Evolutionary conservation across 1,284 basidiomycete species (phyloP), one percentile per base, ranked within the genome.

Genomic region (Somion occarium): DNA sequence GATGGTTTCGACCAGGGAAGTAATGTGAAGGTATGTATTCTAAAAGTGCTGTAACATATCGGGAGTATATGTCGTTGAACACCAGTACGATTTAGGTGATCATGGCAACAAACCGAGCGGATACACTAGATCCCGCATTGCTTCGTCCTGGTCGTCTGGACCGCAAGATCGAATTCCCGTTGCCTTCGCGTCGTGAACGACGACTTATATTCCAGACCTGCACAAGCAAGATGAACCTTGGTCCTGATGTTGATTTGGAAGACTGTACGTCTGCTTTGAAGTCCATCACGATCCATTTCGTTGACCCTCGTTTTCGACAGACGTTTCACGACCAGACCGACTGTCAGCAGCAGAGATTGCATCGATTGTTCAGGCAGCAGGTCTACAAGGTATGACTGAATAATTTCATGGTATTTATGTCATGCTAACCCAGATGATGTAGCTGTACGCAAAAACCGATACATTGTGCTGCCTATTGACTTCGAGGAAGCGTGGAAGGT

Each of bases 401-500:
- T n/a, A n/a, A n/a, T n/a, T n/a, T n/a, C n/a, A n/a, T n/a, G n/a
- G n/a, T n/a, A n/a, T n/a, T n/a, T n/a, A n/a, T n/a, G n/a, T n/a
- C n/a, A n/a, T n/a, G n/a, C n/a, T n/a, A n/a, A n/a, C n/a, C n/a
- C n/a, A n/a, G n/a, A n/a, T n/a, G n/a, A n/a, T n/a, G 53, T 60
- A 95, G 93, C 96, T 59, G 96, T 98, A 26, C 85, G 96, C 54
- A 98, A 97, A 76, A 98, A 98, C 70, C 85, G 97, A 63, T 99
- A 99, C 70, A 83, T 99, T 51, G 96, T 99, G 66, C 76, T 99
- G 45, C 96, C 97, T 0, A 83, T 90, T 26, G 97, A 99, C 79
- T 99, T 98, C 67, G 97, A 99, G 69, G 94, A 98, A 71, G 92
- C 93, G 63, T 98, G 94, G 93, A 98, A 97, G 80, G 92, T 95